phyloP scores from a whole-genome alignment of 192 early-diverging fungal species.

The Obelidium mucronatum region DNA sequence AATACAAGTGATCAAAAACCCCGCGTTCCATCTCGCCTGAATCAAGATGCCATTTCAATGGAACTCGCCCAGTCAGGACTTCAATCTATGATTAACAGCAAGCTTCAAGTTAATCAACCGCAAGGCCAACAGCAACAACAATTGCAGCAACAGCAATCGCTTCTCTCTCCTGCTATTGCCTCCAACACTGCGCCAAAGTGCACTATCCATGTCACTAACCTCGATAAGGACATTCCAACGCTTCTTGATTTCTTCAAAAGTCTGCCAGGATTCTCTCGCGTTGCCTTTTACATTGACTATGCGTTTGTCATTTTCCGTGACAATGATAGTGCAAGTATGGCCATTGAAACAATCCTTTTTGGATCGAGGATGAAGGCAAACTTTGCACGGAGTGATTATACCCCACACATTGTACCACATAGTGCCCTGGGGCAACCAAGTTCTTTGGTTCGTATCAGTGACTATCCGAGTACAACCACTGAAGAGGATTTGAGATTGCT shows the following conservation, averaged over 20 bases:
- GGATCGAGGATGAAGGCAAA: constrained; percentile 58
- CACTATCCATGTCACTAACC: constrained; percentile 59
- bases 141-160: constrained; percentile 20
- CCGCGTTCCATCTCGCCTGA: constrained; percentile 2
- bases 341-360: constrained; percentile 59
- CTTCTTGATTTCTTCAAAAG: constrained; percentile 47
- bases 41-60: constrained; percentile 1
- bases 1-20: constrained; percentile 9
- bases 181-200: constrained; percentile 40
- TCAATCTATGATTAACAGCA: neutral
- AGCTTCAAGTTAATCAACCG: neutral
- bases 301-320: constrained; percentile 59
- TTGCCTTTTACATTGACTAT: constrained; percentile 61
- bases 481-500: constrained; percentile 48
- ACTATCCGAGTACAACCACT: constrained; percentile 51
- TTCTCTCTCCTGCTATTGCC: neutral
- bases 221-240: constrained; percentile 45
- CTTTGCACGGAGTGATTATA: constrained; percentile 58
- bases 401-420: constrained; percentile 46
- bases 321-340: constrained; percentile 41
- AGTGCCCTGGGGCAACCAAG: constrained; percentile 50
- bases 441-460: constrained; percentile 50
- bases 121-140: neutral
- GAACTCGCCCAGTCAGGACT: neutral
- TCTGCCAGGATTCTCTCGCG: constrained; percentile 48